Evolutionary conservation across 768 basidiomycete genomes (phyloP), one percentile per base, ranked within the genome.

Genomic region (Serendipita vermifera): DNA sequence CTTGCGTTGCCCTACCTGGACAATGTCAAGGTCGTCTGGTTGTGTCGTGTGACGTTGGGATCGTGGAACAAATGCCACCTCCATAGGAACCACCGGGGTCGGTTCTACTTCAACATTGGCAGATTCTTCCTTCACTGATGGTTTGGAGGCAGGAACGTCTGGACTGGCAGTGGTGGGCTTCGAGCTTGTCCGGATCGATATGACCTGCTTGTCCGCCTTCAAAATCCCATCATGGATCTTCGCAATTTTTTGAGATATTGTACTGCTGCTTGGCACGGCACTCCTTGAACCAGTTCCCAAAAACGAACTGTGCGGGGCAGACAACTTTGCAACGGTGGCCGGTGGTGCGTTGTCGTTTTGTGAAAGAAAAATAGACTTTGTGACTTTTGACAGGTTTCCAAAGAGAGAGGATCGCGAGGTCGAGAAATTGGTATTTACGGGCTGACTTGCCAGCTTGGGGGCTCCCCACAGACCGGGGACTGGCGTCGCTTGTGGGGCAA

Each of bases 21-120:
- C 78, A 54, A 90, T 81, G 1, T 78, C 72, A 63, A 86, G 87
- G 40, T 82, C 79, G 26, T 63, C 65, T 32, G 64, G 36, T 26
- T 62, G 58, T 35, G 64, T 67, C 17, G 64, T 56, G 51, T 64
- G 64, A 20, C 89, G 78, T 62, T 81, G 75, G 0, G 77, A 68
- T 1, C 79, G 75, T 43, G 88, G 88, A 6, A 93, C 74, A 60
- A 82, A 93, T 1, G 89, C 81, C 5, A 91, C 77, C 67, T 89
- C 87, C 33, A 79, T 75, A 55, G 80, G 65, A 33, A 62, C 63
- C 1, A 61, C 59, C 1, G 59, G 55, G 5, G 51, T 41, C 4
- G 56, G 36, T 24, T 36, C 13, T 14, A 24, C 7, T 32, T 58
- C 39, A 38, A 22, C 22, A 6, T 26, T 13, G 33, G 13, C 40